phyloP scores from a whole-genome alignment of 495 filamentous ascomycete species.

The Tuber aestivum region DNA sequence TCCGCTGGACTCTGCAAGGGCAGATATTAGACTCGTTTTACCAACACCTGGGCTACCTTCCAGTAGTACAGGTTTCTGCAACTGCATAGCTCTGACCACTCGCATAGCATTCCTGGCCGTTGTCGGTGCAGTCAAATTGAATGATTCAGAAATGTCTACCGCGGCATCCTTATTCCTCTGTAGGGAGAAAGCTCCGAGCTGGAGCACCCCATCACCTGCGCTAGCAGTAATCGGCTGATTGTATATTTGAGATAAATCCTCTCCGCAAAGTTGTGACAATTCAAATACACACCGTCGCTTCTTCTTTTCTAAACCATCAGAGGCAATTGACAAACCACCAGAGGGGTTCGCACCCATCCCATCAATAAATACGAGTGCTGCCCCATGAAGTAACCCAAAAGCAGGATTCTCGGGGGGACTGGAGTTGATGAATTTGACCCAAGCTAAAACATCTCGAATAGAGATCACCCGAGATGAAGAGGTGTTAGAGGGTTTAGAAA shows the following conservation, averaged over 20 bases:
- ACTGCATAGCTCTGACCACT: constrained; percentile 81
- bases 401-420: constrained; percentile 49
- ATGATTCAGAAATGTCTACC: constrained; percentile 52
- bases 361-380: constrained; percentile 92
- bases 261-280: constrained; percentile 59
- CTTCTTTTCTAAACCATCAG: constrained; percentile 51
- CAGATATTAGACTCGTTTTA: constrained; percentile 87
- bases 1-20: constrained; percentile 70
- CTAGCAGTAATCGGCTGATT: constrained; percentile 44
- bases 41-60: constrained; percentile 96
- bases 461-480: constrained; percentile 59
- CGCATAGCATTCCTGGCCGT: constrained; percentile 84
- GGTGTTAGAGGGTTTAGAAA: constrained; percentile 64
- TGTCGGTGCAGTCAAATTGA: constrained; percentile 80
- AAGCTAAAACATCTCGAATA: constrained; percentile 80
- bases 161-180: constrained; percentile 48
- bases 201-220: constrained; percentile 50
- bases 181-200: constrained; percentile 69
- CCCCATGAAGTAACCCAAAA: constrained; percentile 71
- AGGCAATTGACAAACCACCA: constrained; percentile 61
- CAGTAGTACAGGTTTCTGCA: constrained; percentile 81
- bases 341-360: constrained; percentile 90
- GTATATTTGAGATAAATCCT: constrained; percentile 61
- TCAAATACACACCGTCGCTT: constrained; percentile 65
- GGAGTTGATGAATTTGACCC: constrained; percentile 87